These are phyloP conservation scores for Arctium minus DNA, from an alignment of 129 eudicot genomes.

Conservation along the genomic window DNA sequence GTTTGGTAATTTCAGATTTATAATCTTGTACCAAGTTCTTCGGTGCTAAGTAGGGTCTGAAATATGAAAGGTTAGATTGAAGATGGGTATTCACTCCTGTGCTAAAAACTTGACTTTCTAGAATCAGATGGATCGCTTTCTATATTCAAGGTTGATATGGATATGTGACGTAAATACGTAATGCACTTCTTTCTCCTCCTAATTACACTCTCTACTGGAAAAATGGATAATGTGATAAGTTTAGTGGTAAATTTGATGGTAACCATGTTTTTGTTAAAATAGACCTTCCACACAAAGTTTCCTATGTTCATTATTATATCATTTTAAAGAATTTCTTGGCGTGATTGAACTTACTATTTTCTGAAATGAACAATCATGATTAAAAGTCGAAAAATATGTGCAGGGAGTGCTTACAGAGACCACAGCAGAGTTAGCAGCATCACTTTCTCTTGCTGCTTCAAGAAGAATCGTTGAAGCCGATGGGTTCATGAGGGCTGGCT, in stretches of 20 bases:
- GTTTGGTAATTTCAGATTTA: not conserved
- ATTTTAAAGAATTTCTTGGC: not conserved
- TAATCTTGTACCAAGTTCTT: not conserved
- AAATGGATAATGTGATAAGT: not conserved
- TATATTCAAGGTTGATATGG: not conserved
- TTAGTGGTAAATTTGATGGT: not conserved
- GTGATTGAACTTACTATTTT: not conserved
- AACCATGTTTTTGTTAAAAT: not conserved
- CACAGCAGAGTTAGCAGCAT: slow-evolving; percentile 97
- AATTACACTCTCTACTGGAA: too few relatives aligned
- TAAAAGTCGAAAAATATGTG: not conserved
- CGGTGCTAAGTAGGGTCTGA: not conserved
- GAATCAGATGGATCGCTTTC: not conserved
- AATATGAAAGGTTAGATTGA: not conserved
- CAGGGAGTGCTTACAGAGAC: slow-evolving; percentile 99
- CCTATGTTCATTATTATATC: not conserved
- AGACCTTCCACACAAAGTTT: not conserved
- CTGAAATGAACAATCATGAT: not conserved
- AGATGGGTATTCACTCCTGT: not conserved
- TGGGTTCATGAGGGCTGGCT: slow-evolving; percentile 98
- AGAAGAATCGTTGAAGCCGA: slow-evolving; percentile 97
- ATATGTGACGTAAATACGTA: too few relatives aligned
- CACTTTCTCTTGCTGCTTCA: slow-evolving; percentile 93
- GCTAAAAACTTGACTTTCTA: slow-evolving; percentile 1
- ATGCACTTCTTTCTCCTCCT: too few relatives aligned